A percentile compares a stretch with the other conserved stretches of the same genome.
Conservation (phyloP, 2,329 filamentous ascomycete species). For the Colletotrichum sp. region DNA sequence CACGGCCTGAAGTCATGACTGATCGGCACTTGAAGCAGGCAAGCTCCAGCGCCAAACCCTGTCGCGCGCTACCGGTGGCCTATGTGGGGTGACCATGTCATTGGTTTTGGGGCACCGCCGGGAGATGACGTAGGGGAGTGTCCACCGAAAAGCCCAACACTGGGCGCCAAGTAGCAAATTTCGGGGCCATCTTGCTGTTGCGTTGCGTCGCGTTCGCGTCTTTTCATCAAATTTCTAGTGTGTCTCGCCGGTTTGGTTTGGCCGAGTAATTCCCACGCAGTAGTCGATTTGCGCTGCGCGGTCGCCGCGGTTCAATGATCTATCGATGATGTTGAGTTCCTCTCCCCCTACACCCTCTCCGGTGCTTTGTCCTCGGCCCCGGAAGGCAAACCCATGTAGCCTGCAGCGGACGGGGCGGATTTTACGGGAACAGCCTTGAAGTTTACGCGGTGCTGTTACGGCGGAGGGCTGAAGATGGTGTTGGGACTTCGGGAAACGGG, state of each 20-base stretch:
- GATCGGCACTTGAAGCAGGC: constrained; percentile 11
- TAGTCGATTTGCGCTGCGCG: neutral
- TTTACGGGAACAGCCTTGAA: neutral
- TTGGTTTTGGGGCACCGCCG: neutral
- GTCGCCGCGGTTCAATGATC: neutral
- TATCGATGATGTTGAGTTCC: neutral
- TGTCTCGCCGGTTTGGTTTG: neutral
- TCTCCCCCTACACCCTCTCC: neutral
- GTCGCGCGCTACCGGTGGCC: neutral
- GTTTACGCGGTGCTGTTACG: neutral
- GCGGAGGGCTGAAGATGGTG: neutral
- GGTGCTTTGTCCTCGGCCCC: neutral
- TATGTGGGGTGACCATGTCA: constrained; percentile 20
- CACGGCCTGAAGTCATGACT: constrained; percentile 15
- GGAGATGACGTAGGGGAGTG: constrained; percentile 8
- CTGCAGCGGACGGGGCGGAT: neutral
- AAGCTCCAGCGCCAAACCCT: neutral
- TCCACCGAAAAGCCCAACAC: neutral
- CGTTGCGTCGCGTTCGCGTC: neutral
- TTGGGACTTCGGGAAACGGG: constrained; percentile 1
- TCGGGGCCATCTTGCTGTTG: neutral
- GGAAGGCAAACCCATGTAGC: neutral
- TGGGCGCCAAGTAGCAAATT: neutral
- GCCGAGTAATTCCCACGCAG: neutral
- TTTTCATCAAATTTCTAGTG: neutral